Conservation (phyloP, 495 filamentous ascomycete species). For the Xylaria flabelliformis region DNA sequence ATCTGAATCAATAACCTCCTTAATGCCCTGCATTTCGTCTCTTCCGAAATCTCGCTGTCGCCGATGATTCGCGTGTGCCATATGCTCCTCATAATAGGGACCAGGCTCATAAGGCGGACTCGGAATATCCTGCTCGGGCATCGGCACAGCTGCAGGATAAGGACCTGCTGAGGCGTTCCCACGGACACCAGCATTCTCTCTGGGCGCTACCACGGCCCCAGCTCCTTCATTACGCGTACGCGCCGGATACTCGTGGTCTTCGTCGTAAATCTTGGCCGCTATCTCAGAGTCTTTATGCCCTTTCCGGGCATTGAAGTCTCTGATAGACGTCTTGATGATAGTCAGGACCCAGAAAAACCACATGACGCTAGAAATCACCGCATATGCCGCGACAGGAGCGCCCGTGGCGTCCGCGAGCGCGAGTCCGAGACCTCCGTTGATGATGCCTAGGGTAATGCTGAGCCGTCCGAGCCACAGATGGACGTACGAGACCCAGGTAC, state of each 20-base stretch:
- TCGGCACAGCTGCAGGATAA: not conserved
- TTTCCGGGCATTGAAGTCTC: slow-evolving; percentile 21
- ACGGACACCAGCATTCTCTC: not conserved
- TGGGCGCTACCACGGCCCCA: not conserved
- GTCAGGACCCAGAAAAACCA: slow-evolving; percentile 44
- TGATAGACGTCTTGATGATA: too few species aligned
- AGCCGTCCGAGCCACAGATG: slow-evolving; percentile 73
- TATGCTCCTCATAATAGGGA: slow-evolving; percentile 16
- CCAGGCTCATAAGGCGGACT: slow-evolving; percentile 23
- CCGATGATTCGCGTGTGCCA: slow-evolving; percentile 8
- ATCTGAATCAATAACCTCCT: slow-evolving; percentile 1
- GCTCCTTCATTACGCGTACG: not conserved
- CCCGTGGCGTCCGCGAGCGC: slow-evolving; percentile 46
- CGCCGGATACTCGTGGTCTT: not conserved
- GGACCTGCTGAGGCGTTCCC: not conserved
- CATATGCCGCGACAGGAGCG: slow-evolving; percentile 44
- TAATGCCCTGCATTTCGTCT: not conserved
- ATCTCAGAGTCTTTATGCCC: not conserved
- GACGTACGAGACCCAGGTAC: slow-evolving; percentile 58
- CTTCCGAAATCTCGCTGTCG: not conserved
- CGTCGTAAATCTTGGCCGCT: not conserved
- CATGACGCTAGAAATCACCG: slow-evolving; percentile 41
- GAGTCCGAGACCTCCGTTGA: slow-evolving; percentile 73
- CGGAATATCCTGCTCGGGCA: slow-evolving; percentile 3
- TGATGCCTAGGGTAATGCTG: slow-evolving; percentile 66